Evolutionary conservation across 2,329 filamentous ascomycete species (phyloP).

Genomic region (Zymoseptoria ardabiliae): DNA sequence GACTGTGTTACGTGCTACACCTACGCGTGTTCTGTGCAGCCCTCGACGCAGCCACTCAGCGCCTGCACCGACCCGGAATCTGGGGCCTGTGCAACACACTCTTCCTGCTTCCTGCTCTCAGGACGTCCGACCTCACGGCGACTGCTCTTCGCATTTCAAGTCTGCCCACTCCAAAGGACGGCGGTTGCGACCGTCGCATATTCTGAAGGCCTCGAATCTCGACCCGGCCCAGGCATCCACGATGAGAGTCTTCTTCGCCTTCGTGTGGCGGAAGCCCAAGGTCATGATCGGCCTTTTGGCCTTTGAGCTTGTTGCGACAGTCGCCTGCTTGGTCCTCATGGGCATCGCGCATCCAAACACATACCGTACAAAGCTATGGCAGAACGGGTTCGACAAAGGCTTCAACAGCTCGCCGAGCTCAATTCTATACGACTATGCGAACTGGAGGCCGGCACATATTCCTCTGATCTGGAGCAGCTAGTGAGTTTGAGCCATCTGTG

Average conservation of each 20-base stretch:
- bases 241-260: conserved; percentile 31
- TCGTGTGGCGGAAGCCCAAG: conserved; percentile 47
- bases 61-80: neutral
- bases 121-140: neutral
- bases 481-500: conserved; percentile 46
- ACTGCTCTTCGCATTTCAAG: neutral
- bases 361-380: conserved; percentile 66
- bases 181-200: neutral
- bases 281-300: conserved; percentile 52
- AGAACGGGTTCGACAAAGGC: conserved; percentile 60
- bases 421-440: conserved; percentile 66
- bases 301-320: conserved; percentile 57
- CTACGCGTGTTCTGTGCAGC: neutral
- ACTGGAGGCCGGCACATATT: conserved; percentile 54
- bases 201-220: neutral
- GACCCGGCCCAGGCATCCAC: neutral
- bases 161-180: neutral
- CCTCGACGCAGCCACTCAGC: neutral
- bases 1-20: neutral
- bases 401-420: conserved; percentile 68
- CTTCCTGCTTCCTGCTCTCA: neutral
- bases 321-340: conserved; percentile 62
- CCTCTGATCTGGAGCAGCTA: conserved; percentile 67
- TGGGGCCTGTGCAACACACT: neutral
- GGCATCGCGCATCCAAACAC: conserved; percentile 66